Percentiles rank a stretch among this genome's conserved stretches.
Evolutionary conservation across 176 grass and related monocot species (phyloP).

Genomic region (Tillandsia leiboldiana): DNA sequence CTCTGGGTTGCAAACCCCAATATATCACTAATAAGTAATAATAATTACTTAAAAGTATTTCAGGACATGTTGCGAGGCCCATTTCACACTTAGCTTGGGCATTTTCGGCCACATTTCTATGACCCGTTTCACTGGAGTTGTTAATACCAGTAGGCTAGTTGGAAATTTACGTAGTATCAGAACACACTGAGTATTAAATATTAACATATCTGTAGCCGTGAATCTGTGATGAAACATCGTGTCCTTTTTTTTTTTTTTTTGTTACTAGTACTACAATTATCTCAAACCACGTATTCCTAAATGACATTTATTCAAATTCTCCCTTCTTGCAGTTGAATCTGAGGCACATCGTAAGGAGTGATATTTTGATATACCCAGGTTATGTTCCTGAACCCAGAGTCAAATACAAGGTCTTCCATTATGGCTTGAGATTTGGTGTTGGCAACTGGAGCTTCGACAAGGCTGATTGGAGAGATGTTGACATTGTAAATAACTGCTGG

Average conservation of each 20-base stretch:
- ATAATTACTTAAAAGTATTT: background rate
- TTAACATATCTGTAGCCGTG: too few species aligned
- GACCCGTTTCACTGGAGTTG: too few species aligned
- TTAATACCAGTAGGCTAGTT: too few species aligned
- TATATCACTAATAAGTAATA: background rate
- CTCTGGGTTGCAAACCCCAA: background rate
- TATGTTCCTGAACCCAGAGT: constrained; percentile 58
- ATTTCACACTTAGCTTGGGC: too few species aligned
- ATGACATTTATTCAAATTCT: constrained; percentile 17
- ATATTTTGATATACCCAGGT: constrained; percentile 93
- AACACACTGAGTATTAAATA: background rate
- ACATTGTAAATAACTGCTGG: constrained; percentile 87
- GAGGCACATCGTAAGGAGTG: constrained; percentile 64
- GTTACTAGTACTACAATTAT: background rate
- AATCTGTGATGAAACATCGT: too few species aligned
- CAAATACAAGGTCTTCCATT: constrained; percentile 86
- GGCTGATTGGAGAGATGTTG: constrained; percentile 71
- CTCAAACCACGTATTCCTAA: background rate
- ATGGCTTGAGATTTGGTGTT: constrained; percentile 81
- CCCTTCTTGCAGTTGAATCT: constrained; percentile 60
- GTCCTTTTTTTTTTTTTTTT: too few species aligned
- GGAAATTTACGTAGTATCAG: background rate
- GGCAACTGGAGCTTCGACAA: constrained; percentile 97
- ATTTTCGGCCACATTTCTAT: too few species aligned
- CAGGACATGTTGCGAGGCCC: too few species aligned